Evolutionary conservation across 2,329 filamentous ascomycete genomes (phyloP), one percentile per base, ranked within the genome.

Genomic region (Cercospora canescens): DNA sequence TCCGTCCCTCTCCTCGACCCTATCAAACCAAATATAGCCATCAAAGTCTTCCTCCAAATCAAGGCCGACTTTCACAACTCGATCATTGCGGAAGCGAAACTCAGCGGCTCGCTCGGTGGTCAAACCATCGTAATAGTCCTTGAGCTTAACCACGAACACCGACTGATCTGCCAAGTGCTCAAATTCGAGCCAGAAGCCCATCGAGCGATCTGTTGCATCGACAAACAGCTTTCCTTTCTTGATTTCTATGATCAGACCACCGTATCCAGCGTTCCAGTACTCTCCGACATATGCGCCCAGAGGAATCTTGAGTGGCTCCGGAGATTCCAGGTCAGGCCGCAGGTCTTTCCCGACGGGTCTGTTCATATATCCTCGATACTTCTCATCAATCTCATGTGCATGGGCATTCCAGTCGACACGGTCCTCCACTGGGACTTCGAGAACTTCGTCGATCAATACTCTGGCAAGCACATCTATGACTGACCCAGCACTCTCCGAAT

Each of bases 191-290:
- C 68, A 72, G 62, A 76, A 77, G 6, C 71, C 69, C 57, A 73
- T 71, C 1, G 75, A 76, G 7, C 77, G 72, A 68, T 79, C 77
- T 7, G 67, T 72, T 21, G 75, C 75, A 62, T 79, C 75, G 28
- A 79, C 66, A 55, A 76, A 77, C 3, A 79, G 67, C 41, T 60
- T 24, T 9, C 45, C 45, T 1, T 50, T 24, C 5, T n/a, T 50
- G 11, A 26, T 14, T 16, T 3, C 45, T 2, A 50, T 50, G 45
- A 4, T 50, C 24, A 50, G 16, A 7, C 45, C 24, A 7, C 45
- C 21, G 12, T 50, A 50, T 3, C 45, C 45, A 28, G 24, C 21
- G 28, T 50, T 50, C 45, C 45, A 50, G 11, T 50, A 50, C 21
- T 50, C 45, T 26, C 45, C 45, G 16, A 50, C 45, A 28, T 50